Evolutionary conservation across 495 filamentous ascomycete species (phyloP), one percentile per base, ranked within the genome.

Genomic region (Daldinia vernicosa): DNA sequence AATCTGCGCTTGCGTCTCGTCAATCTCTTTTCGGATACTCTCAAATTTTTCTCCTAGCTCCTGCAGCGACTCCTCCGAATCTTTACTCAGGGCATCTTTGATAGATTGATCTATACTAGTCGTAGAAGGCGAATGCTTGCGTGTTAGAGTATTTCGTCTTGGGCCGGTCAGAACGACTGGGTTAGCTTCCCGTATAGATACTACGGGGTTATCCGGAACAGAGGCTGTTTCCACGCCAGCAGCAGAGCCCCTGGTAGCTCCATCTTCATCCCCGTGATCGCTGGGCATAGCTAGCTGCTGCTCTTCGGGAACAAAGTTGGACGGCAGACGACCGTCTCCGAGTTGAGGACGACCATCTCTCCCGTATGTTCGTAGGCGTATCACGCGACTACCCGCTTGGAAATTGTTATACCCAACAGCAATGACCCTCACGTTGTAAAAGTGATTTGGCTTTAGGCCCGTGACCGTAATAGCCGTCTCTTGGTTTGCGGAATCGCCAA

Each of bases 391-490:
- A 6, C 92, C 90, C 1, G 93, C 93, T 74, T 96, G 93, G 68
- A 98, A 97, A 78, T 95, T 95, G 62, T 93, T 91, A 6, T 90
- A 87, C 55, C 93, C 96, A 28, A 95, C 89, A 9, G 94, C 93
- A 68, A 97, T 90, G 43, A 98, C 92, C 58, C 96, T 90, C 12
- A 98, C 89, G 66, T 94, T 94, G 80, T 98, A 98, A 66, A 92
- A 96, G 75, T 91, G 91, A 54, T 92, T 87, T 0, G 95, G 93
- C 65, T 92, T 89, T 15, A 99, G 84, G 40, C 93, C 91, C 6
- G 88, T 90, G 60, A 99, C 92, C 56, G 92, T 93, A 57, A 98
- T 92, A 19, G 93, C 92, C 2, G 93, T 93, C 80, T 98, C 95
- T 65, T 90, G 87, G 69, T 90, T 88, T 72, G 89, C 88, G 15